Evolutionary conservation across 176 grass and related monocot genomes (phyloP), one percentile per base, ranked within the genome.

Genomic region (Triticum timopheevii): DNA sequence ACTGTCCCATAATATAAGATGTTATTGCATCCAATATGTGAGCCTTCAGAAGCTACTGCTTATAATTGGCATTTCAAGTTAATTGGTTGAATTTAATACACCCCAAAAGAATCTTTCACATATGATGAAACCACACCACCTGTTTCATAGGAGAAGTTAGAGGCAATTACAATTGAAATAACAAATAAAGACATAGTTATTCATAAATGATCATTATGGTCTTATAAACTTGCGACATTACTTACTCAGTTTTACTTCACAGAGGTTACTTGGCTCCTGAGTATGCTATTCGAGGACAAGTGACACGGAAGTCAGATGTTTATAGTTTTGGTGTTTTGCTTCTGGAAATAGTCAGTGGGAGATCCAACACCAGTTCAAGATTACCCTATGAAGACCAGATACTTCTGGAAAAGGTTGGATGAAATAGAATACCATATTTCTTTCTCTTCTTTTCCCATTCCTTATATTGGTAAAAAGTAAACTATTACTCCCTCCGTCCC

Each of bases 181-280:
- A 7, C 47, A 79, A 79, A 86, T 25, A 69, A 69, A 1, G 30
- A 49, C 65, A 6, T 76, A 28, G 36, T 82, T 77, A 77, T 68
- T 36, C 40, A 33, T 45, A 62, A 27, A 70, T 77, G 12, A 42
- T 90, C 63, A 49, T 39, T 78, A 30, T 77, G 39, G 20, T 67
- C 45, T 59, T 13, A 47, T 75, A 87, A 61, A 50, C 39, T 78
- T 87, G 52, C 22, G 83, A 34, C 45, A 68, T 76, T 88, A 10
- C 39, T 91, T 78, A 88, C 64, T 65, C 1, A 19, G 33, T 85
- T 88, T 91, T 86, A 36, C 83, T 84, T 86, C 62, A 45, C 90
- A 95, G 93, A 83, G 93, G 93, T 35, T 95, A 95, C 76, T 83
- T 95, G 80, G 93, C 90, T 88, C 93, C 93, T 78, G 93, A 95